These are phyloP conservation scores for Amyloporia xantha DNA, from an alignment of 768 basidiomycete genomes.

Conservation along the genomic window DNA sequence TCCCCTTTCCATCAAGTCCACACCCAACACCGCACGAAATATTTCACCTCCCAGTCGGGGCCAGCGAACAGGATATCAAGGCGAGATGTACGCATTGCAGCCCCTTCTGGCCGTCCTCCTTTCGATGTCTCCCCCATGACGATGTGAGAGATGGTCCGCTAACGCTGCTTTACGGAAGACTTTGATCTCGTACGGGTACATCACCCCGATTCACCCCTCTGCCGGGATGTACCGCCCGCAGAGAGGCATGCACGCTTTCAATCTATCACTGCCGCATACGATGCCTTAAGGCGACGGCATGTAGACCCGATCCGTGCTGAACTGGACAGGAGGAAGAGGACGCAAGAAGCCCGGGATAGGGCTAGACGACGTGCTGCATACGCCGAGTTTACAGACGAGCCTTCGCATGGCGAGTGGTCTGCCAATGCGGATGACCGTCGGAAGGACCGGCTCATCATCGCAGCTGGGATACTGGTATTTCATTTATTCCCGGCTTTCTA, in stretches of 20 bases:
- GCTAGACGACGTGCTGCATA: slow-evolving; percentile 15
- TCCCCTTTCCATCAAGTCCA: slow-evolving; percentile 46
- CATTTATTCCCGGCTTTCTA: neutral
- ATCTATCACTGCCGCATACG: slow-evolving; percentile 58
- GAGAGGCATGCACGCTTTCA: slow-evolving; percentile 58
- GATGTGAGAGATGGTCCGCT: too few relatives aligned
- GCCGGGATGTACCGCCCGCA: slow-evolving; percentile 33
- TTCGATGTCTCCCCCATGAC: too few relatives aligned
- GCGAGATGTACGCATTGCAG: slow-evolving; percentile 47
- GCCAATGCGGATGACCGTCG: slow-evolving; percentile 24
- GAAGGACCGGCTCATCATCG: slow-evolving; percentile 45
- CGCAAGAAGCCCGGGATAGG: slow-evolving; percentile 29
- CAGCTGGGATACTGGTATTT: slow-evolving; percentile 43
- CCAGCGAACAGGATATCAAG: slow-evolving; percentile 59
- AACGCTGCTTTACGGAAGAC: too few relatives aligned
- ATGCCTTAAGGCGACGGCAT: slow-evolving; percentile 36
- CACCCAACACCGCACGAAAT: slow-evolving; percentile 66
- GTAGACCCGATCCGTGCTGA: slow-evolving; percentile 46
- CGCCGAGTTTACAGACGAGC: slow-evolving; percentile 2
- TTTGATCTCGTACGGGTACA: slow-evolving; percentile 67
- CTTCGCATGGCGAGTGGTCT: neutral
- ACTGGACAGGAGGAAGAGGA: slow-evolving; percentile 40
- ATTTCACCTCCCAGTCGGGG: slow-evolving; percentile 54
- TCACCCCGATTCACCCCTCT: slow-evolving; percentile 59
- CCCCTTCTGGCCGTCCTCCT: neutral